These are phyloP conservation scores for Arthrobotrys iridis DNA, from an alignment of 2,329 filamentous ascomycete species.

Conservation along the genomic window DNA sequence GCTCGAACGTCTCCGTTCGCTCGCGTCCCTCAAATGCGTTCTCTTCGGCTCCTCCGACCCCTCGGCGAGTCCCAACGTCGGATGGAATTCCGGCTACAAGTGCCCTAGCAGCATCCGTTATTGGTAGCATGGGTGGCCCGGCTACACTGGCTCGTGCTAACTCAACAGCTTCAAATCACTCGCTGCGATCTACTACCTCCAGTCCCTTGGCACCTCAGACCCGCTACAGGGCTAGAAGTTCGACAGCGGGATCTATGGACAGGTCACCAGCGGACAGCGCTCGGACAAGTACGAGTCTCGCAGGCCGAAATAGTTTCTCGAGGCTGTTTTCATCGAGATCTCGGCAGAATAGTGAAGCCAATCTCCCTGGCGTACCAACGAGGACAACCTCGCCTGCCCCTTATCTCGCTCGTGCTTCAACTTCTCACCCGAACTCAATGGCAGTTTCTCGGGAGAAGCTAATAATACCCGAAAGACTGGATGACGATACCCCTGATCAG, in stretches of 20 bases:
- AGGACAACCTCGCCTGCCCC: slow-evolving; percentile 57
- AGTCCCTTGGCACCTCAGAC: slow-evolving; percentile 40
- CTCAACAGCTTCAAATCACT: slow-evolving; percentile 74
- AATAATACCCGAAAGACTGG: slow-evolving; percentile 77
- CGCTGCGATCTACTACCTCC: slow-evolving; percentile 62
- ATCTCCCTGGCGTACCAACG: slow-evolving; percentile 65
- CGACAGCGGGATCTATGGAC: slow-evolving; percentile 85
- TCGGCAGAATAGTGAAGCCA: slow-evolving; percentile 80
- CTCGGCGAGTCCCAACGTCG: slow-evolving; percentile 38
- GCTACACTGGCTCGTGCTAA: slow-evolving; percentile 68
- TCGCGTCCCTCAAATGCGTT: slow-evolving; percentile 22
- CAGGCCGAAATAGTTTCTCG: slow-evolving; percentile 89
- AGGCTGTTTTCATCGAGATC: slow-evolving; percentile 83
- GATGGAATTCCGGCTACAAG: slow-evolving; percentile 46
- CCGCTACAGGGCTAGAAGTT: slow-evolving; percentile 69
- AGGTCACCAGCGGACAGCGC: slow-evolving; percentile 53
- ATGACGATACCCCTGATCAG: slow-evolving; percentile 88
- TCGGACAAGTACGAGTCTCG: slow-evolving; percentile 50
- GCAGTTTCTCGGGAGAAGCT: slow-evolving; percentile 74
- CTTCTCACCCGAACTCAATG: slow-evolving; percentile 84
- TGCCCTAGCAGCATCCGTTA: slow-evolving; percentile 63
- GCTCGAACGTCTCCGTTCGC: slow-evolving; percentile 23
- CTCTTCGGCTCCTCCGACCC: slow-evolving; percentile 39
- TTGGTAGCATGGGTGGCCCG: slow-evolving; percentile 60
- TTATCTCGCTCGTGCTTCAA: slow-evolving; percentile 62